phyloP scores from a whole-genome alignment of 352 stramenopile species.

The Globisporangium alternatum region DNA sequence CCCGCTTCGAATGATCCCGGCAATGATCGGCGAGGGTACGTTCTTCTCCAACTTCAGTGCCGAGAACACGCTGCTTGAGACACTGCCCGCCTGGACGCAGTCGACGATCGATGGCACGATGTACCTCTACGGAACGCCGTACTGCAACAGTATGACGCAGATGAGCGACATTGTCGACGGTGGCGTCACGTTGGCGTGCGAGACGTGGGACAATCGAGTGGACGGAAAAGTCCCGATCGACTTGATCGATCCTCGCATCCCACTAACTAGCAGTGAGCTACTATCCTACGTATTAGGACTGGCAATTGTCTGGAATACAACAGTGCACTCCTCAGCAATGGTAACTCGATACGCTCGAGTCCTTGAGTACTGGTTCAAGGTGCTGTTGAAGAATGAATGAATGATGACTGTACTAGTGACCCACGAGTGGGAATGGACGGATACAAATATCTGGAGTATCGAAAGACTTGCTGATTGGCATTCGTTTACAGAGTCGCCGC shows the following conservation, averaged over 20 bases:
- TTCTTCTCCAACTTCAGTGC: not conserved
- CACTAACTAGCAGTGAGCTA: not conserved
- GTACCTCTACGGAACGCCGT: not conserved
- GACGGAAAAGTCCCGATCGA: not conserved
- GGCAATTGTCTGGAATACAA: too few species aligned
- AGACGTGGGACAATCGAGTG: not conserved
- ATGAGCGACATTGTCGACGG: not conserved
- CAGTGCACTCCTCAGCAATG: too few species aligned
- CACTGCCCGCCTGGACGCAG: not conserved
- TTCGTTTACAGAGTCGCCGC: too few species aligned
- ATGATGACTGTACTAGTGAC: too few species aligned
- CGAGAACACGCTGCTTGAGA: constrained; percentile 1
- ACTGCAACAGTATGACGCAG: not conserved
- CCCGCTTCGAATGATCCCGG: not conserved
- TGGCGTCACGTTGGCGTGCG: not conserved
- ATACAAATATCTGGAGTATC: too few species aligned
- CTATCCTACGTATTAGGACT: too few species aligned
- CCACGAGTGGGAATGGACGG: too few species aligned
- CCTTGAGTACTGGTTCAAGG: too few species aligned
- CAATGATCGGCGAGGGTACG: not conserved
- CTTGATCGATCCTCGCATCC: not conserved
- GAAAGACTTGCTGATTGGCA: too few species aligned
- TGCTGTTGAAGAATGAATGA: too few species aligned
- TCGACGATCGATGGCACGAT: not conserved
- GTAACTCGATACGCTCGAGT: too few species aligned